phyloP scores from a whole-genome alignment of 192 early-diverging fungal species.

The Gonapodya prolifera region DNA sequence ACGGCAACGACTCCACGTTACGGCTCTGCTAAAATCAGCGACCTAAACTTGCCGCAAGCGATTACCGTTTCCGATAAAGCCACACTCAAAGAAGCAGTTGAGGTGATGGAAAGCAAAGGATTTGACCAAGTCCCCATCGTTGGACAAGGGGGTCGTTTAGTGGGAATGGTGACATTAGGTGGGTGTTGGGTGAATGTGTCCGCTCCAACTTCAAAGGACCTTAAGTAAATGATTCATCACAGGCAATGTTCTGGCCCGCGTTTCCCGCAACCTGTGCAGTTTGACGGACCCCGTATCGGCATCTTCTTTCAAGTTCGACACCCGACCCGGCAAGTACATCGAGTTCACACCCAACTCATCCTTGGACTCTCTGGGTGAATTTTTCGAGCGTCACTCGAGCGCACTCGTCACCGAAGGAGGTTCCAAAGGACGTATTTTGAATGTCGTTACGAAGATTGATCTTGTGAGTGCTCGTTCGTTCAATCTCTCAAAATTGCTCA shows the following conservation, averaged over 20 bases:
- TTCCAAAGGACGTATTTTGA: conserved; percentile 48
- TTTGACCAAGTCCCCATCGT: conserved; percentile 96
- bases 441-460: conserved; percentile 94
- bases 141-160: conserved; percentile 36
- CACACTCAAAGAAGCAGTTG: conserved; percentile 64
- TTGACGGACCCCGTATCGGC: conserved; percentile 49
- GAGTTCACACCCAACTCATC: conserved; percentile 81
- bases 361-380: conserved; percentile 66
- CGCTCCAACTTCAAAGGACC: neutral
- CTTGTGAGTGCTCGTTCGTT: conserved; percentile 31
- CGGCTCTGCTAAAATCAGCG: conserved; percentile 14
- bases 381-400: conserved; percentile 85
- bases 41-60: conserved; percentile 70
- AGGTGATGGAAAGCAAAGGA: conserved; percentile 73
- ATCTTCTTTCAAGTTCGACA: conserved; percentile 73
- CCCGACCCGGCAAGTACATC: conserved; percentile 54
- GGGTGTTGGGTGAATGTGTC: neutral
- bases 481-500: neutral
- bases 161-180: conserved; percentile 78
- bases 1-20: conserved; percentile 8
- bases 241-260: conserved; percentile 68
- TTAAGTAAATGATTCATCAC: neutral
- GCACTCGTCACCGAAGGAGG: conserved; percentile 77
- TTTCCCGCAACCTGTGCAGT: conserved; percentile 55
- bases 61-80: conserved; percentile 71